Evolutionary conservation across 345 rosid genomes (phyloP), one percentile per base, ranked within the genome.

Genomic region (Firmiana major): DNA sequence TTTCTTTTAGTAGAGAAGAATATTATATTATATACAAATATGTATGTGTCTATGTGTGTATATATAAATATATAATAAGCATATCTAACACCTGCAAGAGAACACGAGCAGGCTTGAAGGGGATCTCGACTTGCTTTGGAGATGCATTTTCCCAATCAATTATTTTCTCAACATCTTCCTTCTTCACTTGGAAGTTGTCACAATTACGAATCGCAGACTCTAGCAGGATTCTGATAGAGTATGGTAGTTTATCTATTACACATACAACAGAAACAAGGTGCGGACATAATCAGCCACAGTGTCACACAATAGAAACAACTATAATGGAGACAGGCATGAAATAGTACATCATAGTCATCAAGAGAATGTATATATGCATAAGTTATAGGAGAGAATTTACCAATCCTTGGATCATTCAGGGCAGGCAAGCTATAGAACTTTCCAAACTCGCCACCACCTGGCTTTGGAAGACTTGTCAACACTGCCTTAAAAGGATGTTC

Each of bases 21-120:
- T 10, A n/a, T 19, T 11, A 10, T 11, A 45, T 2, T n/a, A n/a
- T n/a, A n/a, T n/a, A n/a, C n/a, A 43, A 1, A 9, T 9, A 48
- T 15, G 7, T 15, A 48, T 46, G 4, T 36, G 9, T 21, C 17
- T 31, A 62, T 15, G 12, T 21, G 17, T 31, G 21, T 15, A 62
- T 62, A 17, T 7, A 62, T 31, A 16, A 3, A 38, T 4, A 19
- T 12, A 38, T n/a, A 34, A 5, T 12, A 64, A 54, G 43, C 8
- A 26, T 0, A 43, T 60, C 24, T 36, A 36, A 73, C 68, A 84
- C 99, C 99, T 96, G 98, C 76, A 96, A 86, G 71, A 96, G 97
- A 55, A 96, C 98, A 80, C 99, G 97, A 81, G 97, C 98, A 49
- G 98, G 98, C 85, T 96, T 96, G 86, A 96, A 96, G 15, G 99